phyloP scores from a whole-genome alignment of 2,329 filamentous ascomycete genomes.

The Pseudocercospora musae region DNA sequence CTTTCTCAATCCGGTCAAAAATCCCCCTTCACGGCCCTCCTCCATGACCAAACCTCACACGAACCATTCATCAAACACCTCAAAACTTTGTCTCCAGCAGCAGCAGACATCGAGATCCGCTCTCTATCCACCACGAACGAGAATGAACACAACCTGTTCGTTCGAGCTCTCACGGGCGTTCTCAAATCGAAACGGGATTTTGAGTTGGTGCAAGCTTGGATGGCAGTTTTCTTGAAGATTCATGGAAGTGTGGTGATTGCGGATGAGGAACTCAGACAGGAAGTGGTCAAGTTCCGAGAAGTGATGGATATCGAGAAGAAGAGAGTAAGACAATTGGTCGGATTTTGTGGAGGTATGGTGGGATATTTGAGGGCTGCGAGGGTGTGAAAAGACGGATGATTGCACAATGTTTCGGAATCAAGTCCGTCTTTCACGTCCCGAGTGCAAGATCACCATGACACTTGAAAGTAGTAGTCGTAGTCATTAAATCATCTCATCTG shows the following conservation, averaged over 20 bases:
- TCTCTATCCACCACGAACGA: constrained; percentile 56
- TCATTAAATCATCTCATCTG: no score
- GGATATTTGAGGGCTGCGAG: constrained; percentile 28
- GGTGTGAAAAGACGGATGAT: constrained; percentile 22
- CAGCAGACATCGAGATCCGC: constrained; percentile 85
- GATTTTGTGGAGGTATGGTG: constrained; percentile 8
- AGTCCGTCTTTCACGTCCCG: no score
- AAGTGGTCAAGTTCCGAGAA: constrained; percentile 64
- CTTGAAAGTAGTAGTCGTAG: no score
- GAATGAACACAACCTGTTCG: constrained; percentile 73
- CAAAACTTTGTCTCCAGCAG: constrained; percentile 75
- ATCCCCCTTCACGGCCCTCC: constrained; percentile 46
- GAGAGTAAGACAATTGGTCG: constrained; percentile 70
- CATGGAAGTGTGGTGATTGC: constrained; percentile 62
- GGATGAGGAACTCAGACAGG: constrained; percentile 53
- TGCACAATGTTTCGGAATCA: no score
- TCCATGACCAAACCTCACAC: constrained; percentile 37
- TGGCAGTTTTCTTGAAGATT: constrained; percentile 84
- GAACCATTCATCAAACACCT: constrained; percentile 71
- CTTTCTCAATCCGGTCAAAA: constrained; percentile 18
- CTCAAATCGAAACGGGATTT: constrained; percentile 73
- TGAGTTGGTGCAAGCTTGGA: constrained; percentile 94
- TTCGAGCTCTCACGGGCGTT: constrained; percentile 71
- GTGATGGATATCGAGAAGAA: constrained; percentile 57
- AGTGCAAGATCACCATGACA: no score